phyloP scores from a whole-genome alignment of 495 filamentous ascomycete genomes.

The Penicillium taxi region DNA sequence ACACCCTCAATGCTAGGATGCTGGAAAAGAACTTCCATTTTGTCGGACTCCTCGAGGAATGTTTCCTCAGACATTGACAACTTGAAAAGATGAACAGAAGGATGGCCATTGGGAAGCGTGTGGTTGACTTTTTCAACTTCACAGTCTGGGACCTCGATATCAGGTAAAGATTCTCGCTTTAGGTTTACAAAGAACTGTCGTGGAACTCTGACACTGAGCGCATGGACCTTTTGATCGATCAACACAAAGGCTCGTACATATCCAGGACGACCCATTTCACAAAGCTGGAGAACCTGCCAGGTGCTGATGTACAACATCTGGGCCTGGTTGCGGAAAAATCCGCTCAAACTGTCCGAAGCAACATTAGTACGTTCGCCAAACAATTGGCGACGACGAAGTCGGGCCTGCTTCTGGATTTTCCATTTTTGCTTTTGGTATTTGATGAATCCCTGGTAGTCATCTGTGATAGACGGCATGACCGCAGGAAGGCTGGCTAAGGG shows the following conservation, averaged over 20 bases:
- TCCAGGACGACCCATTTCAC: slow-evolving; percentile 69
- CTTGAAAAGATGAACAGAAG: slow-evolving; percentile 89
- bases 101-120: slow-evolving; percentile 90
- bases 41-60: slow-evolving; percentile 74
- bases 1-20: slow-evolving; percentile 94
- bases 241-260: slow-evolving; percentile 84
- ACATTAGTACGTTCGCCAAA: slow-evolving; percentile 78
- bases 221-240: slow-evolving; percentile 85
- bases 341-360: slow-evolving; percentile 65
- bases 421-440: slow-evolving; percentile 98
- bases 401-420: slow-evolving; percentile 93
- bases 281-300: slow-evolving; percentile 90
- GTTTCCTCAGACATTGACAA: slow-evolving; percentile 80
- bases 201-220: slow-evolving; percentile 80
- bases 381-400: slow-evolving; percentile 77
- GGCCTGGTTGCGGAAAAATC: slow-evolving; percentile 84
- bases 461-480: slow-evolving; percentile 74
- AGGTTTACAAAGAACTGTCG: slow-evolving; percentile 87
- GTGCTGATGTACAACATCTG: slow-evolving; percentile 81
- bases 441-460: slow-evolving; percentile 85
- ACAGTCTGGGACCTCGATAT: slow-evolving; percentile 81
- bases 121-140: slow-evolving; percentile 85
- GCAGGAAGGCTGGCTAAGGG: slow-evolving; percentile 79
- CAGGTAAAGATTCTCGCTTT: slow-evolving; percentile 75
- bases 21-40: slow-evolving; percentile 73